Evolutionary conservation across 345 rosid species (phyloP), one percentile per base, ranked within the genome.

Genomic region (Hypericum androsaemum): DNA sequence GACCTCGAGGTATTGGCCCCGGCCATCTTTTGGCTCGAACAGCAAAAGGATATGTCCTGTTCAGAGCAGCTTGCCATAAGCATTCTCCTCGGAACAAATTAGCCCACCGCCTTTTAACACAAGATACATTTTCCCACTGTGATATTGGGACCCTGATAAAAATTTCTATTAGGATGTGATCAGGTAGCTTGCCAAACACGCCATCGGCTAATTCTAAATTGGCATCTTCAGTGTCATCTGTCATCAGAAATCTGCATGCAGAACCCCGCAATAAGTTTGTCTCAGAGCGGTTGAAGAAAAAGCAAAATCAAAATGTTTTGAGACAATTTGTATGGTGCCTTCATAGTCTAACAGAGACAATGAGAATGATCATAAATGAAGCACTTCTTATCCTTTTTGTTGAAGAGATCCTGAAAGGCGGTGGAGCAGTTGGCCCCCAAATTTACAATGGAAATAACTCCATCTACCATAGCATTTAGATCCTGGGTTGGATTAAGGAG

Each of bases 21-120:
- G 71, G 90, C 95, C 97, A 89, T 63, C 71, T 78, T 71, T 75
- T 77, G 48, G 73, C 74, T 58, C 65, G 66, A 66, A 60, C 58
- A 41, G 84, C 74, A 32, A 22, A 54, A 39, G 97, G 95, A 77
- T 66, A 86, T 11, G 59, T 41, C 60, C 71, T 74, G 40, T 36
- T 56, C 50, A 86, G 68, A 75, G 94, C 95, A 66, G 89, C 89
- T 40, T 78, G 82, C 97, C 97, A 89, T 43, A 89, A 63, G 74
- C 76, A 79, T 67, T 86, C 95, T 69, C 84, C 86, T 0, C 70
- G 71, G 71, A 86, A 78, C 47, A 83, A 37, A 74, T 53, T 60
- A 9, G 80, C 84, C 97, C 95, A 89, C 11, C 72, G 86, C 76
- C 74, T 89, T 53, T 58, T 81, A 15, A 83, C 89, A 52, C 76